These are phyloP conservation scores for Nicotiana paniculata DNA, from an alignment of 257 asterid species.

Conservation along the genomic window DNA sequence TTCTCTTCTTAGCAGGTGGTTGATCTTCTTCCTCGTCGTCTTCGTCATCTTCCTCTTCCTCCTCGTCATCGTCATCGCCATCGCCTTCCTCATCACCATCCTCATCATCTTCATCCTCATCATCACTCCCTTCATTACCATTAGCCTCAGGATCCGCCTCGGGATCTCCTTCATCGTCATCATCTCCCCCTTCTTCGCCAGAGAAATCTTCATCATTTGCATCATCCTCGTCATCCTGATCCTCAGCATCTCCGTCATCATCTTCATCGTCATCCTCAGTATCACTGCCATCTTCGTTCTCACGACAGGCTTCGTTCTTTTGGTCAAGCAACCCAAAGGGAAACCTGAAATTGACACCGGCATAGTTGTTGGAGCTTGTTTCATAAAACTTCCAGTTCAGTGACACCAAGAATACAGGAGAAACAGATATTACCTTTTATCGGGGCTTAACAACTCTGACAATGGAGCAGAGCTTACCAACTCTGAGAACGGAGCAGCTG, in stretches of 20 bases:
- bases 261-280: conserved; percentile 74
- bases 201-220: conserved; percentile 84
- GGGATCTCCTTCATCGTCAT: conserved; percentile 53
- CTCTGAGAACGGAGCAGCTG: conserved; percentile 13
- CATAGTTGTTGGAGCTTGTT: not conserved
- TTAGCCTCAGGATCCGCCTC: conserved; percentile 52
- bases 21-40: conserved; percentile 75
- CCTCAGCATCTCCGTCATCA: conserved; percentile 44
- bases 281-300: conserved; percentile 60
- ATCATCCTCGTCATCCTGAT: conserved; percentile 55
- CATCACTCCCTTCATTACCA: conserved; percentile 61
- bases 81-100: conserved; percentile 36
- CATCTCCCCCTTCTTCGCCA: conserved; percentile 68
- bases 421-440: conserved; percentile 36
- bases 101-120: conserved; percentile 23
- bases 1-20: conserved; percentile 89
- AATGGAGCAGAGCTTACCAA: conserved; percentile 17
- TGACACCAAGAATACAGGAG: not conserved
- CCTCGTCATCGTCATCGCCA: conserved; percentile 23
- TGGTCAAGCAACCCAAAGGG: conserved; percentile 46
- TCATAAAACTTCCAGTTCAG: not conserved
- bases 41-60: conserved; percentile 39
- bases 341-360: conserved; percentile 33
- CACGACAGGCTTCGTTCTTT: conserved; percentile 36
- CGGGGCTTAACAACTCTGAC: conserved; percentile 17